Evolutionary conservation across 2,329 filamentous ascomycete species (phyloP).

Genomic region (Chalara sp.): DNA sequence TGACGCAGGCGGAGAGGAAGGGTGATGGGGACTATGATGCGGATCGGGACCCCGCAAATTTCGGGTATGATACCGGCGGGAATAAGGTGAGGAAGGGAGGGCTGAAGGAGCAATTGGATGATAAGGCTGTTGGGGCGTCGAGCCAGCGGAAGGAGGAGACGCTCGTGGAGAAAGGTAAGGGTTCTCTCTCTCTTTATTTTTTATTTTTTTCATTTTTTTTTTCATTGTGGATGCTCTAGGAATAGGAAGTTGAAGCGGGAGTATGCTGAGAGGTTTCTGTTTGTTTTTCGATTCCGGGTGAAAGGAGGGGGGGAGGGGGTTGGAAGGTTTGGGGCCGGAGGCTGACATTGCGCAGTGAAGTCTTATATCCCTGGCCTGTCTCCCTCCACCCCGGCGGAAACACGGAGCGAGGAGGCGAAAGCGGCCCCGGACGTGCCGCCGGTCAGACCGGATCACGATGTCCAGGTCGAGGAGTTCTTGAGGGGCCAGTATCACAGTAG

Average conservation of each 20-base stretch:
- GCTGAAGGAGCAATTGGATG: conserved; percentile 21
- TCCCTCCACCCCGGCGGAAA: no score
- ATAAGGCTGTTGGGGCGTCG: conserved; percentile 12
- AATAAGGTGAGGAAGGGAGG: conserved; percentile 16
- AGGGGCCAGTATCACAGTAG: conserved; percentile 22
- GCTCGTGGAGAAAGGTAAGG: conserved; percentile 17
- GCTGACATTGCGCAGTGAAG: no score
- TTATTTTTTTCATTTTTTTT: no score
- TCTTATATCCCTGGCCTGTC: no score
- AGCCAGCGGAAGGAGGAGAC: conserved; percentile 5
- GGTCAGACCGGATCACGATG: conserved; percentile 21
- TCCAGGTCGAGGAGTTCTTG: conserved; percentile 25
- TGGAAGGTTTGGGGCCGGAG: background rate
- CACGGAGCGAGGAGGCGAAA: no score
- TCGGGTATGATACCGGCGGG: conserved; percentile 14
- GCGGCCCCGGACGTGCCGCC: conserved; percentile 7
- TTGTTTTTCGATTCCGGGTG: background rate
- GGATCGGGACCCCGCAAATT: conserved; percentile 10
- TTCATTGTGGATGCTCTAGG: no score
- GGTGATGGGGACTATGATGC: conserved; percentile 4
- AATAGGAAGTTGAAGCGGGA: no score
- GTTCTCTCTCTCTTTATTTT: no score
- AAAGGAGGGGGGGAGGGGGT: background rate
- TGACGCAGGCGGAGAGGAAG: no score
- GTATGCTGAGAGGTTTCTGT: no score